phyloP scores from a whole-genome alignment of 2,329 filamentous ascomycete genomes.

The Elsinoe perseae region DNA sequence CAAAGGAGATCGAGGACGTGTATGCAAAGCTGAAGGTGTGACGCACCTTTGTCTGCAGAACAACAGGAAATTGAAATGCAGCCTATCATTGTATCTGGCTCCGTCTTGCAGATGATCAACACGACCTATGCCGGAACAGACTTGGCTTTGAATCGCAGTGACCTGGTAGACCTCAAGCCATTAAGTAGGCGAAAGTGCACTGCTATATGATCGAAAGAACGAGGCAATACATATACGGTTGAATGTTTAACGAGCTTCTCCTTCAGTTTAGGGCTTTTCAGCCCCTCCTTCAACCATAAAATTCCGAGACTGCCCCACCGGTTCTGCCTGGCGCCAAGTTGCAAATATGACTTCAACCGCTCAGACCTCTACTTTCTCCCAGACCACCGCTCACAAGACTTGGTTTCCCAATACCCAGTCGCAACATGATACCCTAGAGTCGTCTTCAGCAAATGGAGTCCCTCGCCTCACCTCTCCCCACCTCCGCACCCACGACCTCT shows the following conservation, averaged over 20 bases:
- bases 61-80: too few relatives aligned
- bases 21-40: neutral
- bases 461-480: neutral
- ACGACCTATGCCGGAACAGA: too few relatives aligned
- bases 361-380: too few relatives aligned
- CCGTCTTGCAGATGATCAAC: too few relatives aligned
- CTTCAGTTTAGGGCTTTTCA: too few relatives aligned
- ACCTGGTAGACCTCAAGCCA: too few relatives aligned
- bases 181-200: too few relatives aligned
- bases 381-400: too few relatives aligned
- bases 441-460: constrained; percentile 15
- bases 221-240: neutral
- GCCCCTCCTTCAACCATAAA: neutral
- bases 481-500: neutral
- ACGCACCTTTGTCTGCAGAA: neutral
- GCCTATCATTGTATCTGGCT: too few relatives aligned
- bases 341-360: neutral
- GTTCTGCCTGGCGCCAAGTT: neutral
- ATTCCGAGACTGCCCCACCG: neutral
- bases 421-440: neutral
- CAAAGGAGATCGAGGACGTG: constrained; percentile 9
- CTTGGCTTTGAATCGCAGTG: too few relatives aligned
- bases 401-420: too few relatives aligned
- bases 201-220: neutral
- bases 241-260: neutral